A percentile compares a stretch with the other conserved stretches of the same genome.
Conservation (phyloP, 2,329 filamentous ascomycete species). For the Pseudogymnoascus sp. region DNA sequence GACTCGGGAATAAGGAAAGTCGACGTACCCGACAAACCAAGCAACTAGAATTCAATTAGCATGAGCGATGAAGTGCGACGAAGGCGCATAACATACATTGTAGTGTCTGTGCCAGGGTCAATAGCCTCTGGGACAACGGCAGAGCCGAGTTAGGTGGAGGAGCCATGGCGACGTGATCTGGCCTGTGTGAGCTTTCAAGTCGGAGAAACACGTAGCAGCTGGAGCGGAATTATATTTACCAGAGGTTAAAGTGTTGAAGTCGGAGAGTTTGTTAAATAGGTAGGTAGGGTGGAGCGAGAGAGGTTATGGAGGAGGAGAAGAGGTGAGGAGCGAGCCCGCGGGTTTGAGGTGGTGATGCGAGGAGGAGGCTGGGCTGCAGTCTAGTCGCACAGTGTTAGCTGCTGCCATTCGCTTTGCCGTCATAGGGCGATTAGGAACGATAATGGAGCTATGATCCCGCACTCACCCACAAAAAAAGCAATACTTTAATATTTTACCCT, state of each 20-base stretch:
- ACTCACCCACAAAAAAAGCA: conserved; percentile 3
- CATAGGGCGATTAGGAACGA: conserved; percentile 8
- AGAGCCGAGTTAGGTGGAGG: conserved; percentile 27
- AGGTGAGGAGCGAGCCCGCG: not conserved
- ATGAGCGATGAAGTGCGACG: conserved; percentile 17
- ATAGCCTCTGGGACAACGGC: conserved; percentile 45
- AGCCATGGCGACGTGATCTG: conserved; percentile 23
- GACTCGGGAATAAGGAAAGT: conserved; percentile 12
- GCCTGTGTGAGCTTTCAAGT: conserved; percentile 4
- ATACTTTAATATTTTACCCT: conserved; percentile 2
- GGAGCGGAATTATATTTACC: not conserved
- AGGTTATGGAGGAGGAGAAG: not conserved
- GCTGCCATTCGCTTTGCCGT: conserved; percentile 6
- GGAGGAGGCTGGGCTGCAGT: conserved; percentile 4
- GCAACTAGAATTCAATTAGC: conserved; percentile 45
- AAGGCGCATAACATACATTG: conserved; percentile 59
- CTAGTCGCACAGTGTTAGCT: conserved; percentile 8
- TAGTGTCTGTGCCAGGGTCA: conserved; percentile 75
- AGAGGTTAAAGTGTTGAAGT: not conserved
- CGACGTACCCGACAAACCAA: conserved; percentile 72
- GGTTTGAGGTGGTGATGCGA: conserved; percentile 6
- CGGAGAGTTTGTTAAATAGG: not conserved
- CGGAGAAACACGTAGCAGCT: not conserved
- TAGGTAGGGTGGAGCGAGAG: not conserved
- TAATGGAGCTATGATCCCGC: conserved; percentile 9